Evolutionary conservation across 1,284 basidiomycete genomes (phyloP).

Genomic region (Mycena sp.): DNA sequence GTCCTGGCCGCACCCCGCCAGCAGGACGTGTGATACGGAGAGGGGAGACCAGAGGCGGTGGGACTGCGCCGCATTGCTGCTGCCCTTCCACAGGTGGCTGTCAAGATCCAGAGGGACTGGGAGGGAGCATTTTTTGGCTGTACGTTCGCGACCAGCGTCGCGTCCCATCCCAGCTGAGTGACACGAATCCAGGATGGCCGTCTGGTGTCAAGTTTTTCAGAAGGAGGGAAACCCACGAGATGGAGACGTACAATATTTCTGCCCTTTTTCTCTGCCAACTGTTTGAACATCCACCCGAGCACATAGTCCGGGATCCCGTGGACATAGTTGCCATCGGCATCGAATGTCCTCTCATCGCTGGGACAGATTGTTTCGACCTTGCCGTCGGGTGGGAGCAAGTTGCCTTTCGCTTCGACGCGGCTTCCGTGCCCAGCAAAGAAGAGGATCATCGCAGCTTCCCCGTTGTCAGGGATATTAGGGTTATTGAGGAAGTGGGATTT

Average conservation of each 20-base stretch:
- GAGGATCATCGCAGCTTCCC: constrained; percentile 45
- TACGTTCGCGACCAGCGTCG: not conserved
- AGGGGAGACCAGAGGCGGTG: constrained; percentile 3
- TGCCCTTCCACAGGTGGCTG: constrained; percentile 2
- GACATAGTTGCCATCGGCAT: constrained; percentile 14
- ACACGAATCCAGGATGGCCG: not conserved
- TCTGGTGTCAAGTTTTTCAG: not conserved
- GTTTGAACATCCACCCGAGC: constrained; percentile 33
- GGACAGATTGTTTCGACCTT: constrained; percentile 45
- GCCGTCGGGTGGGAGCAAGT: constrained; percentile 38
- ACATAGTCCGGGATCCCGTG: constrained; percentile 44
- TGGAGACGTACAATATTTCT: constrained; percentile 45
- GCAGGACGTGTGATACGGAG: constrained; percentile 7
- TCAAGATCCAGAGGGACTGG: constrained; percentile 1
- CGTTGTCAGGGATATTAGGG: constrained; percentile 30
- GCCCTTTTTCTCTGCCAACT: constrained; percentile 43
- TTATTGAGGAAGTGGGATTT: constrained; percentile 36
- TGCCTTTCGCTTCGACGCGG: constrained; percentile 36
- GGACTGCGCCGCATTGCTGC: not conserved
- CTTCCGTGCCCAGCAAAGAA: constrained; percentile 51
- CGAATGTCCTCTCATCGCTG: constrained; percentile 3
- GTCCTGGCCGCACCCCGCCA: constrained; percentile 12
- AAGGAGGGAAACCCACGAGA: not conserved
- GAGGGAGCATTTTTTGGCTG: not conserved
- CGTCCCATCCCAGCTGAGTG: constrained; percentile 39